A percentile compares a stretch with the other conserved stretches of the same genome.
Conservation (phyloP, 345 rosid genomes). For the Syzygium aqueum region DNA sequence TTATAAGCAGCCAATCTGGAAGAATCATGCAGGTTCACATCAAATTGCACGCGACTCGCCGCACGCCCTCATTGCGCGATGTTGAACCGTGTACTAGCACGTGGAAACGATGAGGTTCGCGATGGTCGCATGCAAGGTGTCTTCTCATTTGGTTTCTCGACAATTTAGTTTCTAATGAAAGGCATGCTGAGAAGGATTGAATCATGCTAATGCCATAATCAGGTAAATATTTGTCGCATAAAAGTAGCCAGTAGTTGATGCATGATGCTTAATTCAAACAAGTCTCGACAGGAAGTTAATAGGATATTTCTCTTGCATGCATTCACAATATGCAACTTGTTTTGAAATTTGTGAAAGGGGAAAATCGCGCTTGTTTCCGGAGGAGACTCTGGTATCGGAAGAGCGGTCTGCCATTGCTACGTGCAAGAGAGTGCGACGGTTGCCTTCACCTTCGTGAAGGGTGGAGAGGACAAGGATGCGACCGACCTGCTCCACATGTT, state of each 20-base stretch:
- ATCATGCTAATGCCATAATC: background rate
- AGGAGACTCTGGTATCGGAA: constrained; percentile 79
- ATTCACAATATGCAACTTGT: background rate
- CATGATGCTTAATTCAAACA: background rate
- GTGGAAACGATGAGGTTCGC: background rate
- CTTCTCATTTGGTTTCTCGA: too few species aligned
- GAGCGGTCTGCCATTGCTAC: constrained; percentile 47
- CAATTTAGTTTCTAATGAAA: accelerated
- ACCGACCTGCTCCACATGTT: constrained; percentile 41
- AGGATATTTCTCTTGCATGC: background rate
- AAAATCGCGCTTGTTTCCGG: constrained; percentile 73
- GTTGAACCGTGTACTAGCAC: background rate
- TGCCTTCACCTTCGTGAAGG: constrained; percentile 65
- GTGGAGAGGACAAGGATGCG: constrained; percentile 64
- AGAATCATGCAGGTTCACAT: background rate
- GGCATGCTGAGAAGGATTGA: background rate
- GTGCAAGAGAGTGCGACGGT: constrained; percentile 60
- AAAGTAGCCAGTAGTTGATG: background rate
- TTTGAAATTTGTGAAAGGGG: constrained; percentile 21
- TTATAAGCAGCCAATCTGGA: background rate
- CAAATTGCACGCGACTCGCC: background rate
- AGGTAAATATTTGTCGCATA: background rate
- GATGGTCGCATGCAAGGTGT: background rate
- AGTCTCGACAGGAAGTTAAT: background rate
- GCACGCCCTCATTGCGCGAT: background rate